Conservation (phyloP, 768 basidiomycete genomes). For the Boletus rubescentipes region DNA sequence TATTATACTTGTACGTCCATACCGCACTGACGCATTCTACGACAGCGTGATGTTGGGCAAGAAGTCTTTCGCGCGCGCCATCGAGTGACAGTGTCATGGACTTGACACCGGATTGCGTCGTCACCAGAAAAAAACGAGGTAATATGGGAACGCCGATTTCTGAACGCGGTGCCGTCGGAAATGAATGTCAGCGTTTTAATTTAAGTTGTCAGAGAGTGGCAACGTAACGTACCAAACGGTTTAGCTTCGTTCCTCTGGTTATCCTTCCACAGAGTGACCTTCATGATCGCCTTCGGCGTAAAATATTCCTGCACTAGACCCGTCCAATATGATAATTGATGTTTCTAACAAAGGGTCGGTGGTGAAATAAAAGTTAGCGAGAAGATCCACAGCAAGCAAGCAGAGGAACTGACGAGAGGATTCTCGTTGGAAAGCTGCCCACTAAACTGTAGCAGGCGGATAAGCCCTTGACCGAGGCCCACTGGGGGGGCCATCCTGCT, state of each 20-base stretch:
- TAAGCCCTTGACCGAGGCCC: constrained; percentile 62
- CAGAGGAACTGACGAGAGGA: constrained; percentile 37
- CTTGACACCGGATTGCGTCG: constrained; percentile 80
- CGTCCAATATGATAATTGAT: constrained; percentile 67
- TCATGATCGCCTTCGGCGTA: constrained; percentile 67
- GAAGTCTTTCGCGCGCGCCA: constrained; percentile 69
- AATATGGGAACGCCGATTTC: constrained; percentile 80
- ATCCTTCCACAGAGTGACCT: constrained; percentile 86
- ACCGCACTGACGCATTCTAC: constrained; percentile 72
- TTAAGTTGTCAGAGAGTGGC: constrained; percentile 8
- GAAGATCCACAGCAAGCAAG: neutral
- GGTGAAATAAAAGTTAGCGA: constrained; percentile 5
- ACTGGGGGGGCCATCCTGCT: constrained; percentile 36
- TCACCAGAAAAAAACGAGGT: constrained; percentile 83
- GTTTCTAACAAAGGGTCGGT: constrained; percentile 42
- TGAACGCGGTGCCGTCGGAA: constrained; percentile 30
- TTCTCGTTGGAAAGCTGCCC: constrained; percentile 57
- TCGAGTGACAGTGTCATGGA: constrained; percentile 81
- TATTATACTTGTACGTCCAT: constrained; percentile 81
- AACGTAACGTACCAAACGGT: constrained; percentile 63
- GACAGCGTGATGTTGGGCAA: constrained; percentile 44
- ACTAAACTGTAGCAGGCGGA: constrained; percentile 69
- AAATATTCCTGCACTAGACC: constrained; percentile 68
- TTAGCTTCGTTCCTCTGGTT: constrained; percentile 77
- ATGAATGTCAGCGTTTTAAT: constrained; percentile 5